Evolutionary conservation across 305 asterid genomes (phyloP), one percentile per base, ranked within the genome.

Genomic region (Fraxinus nigra): DNA sequence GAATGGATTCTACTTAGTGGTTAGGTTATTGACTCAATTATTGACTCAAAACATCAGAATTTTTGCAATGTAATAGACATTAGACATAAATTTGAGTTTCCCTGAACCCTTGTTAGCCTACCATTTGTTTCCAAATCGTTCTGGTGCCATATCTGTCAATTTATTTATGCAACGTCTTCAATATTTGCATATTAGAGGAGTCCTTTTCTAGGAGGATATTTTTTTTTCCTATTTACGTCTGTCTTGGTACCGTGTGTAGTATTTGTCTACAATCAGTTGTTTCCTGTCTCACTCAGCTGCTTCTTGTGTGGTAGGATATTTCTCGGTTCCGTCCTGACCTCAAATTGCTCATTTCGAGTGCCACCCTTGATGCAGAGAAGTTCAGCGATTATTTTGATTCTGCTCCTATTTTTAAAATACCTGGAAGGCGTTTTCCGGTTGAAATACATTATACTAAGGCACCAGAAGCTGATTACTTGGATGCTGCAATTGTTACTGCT

Each of bases 381-480:
- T 94, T 95, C 82, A 95, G 99, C 83, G 97, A 95, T 83, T 94
- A 90, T 87, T 94, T 95, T 81, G 99, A 95, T 87, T 89, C 92
- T 78, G 99, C 99, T 79, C 99, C 99, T 35, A 95, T 95, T 78
- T 94, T 94, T 77, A 92, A 92, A 85, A 94, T 95, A 83, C 99
- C 98, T 30, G 99, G 98, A 83, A 89, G 99, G 87, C 91, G 97
- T 84, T 94, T 83, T 87, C 99, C 98, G 16, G 98, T 95, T 80
- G 98, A 94, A 51, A 93, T 95, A 86, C 93, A 92, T 85, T 93
- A 91, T 79, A 95, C 98, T 0, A 95, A 90, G 82, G 97, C 98
- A 79, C 97, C 97, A 3, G 98, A 93, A 90, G 98, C 99, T 20
- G 98, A 94, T 93, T 94, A 94, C 83, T 83, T 95, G 88, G 98